Percentiles rank a stretch among this genome's conserved stretches.
These are phyloP conservation scores for Hordeum marinum DNA, from an alignment of 176 grass and related monocot species.

Conservation along the genomic window DNA sequence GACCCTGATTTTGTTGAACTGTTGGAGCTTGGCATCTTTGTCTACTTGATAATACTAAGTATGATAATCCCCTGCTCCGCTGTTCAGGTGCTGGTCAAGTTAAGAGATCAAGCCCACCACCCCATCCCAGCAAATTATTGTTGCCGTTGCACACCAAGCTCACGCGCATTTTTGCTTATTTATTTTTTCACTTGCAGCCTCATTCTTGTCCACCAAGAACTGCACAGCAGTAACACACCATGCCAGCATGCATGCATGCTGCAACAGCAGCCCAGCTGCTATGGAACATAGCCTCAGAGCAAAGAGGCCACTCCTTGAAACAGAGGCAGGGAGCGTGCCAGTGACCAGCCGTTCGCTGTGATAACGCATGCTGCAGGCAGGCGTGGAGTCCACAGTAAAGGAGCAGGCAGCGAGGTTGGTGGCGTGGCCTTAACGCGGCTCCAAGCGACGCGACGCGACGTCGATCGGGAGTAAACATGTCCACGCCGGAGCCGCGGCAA, in stretches of 20 bases:
- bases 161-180: no score
- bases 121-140: not conserved
- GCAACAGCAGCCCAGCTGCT: conserved; percentile 14
- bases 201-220: no score
- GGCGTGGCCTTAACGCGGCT: not conserved
- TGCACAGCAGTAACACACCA: not conserved
- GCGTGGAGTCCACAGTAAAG: conserved; percentile 1
- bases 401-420: not conserved
- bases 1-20: not conserved
- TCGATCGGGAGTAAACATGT: not conserved
- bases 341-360: not conserved
- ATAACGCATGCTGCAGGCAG: not conserved
- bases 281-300: not conserved
- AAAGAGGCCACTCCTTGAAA: not conserved
- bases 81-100: conserved; percentile 7
- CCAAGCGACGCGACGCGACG: not conserved
- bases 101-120: not conserved
- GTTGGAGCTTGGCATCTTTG: not conserved
- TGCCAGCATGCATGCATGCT: not conserved
- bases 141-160: not conserved
- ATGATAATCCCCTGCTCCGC: not conserved
- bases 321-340: not conserved
- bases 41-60: no score
- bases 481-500: not conserved
- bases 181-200: no score